These are phyloP conservation scores for Penicillium steckii DNA, from an alignment of 495 filamentous ascomycete genomes.

Conservation along the genomic window DNA sequence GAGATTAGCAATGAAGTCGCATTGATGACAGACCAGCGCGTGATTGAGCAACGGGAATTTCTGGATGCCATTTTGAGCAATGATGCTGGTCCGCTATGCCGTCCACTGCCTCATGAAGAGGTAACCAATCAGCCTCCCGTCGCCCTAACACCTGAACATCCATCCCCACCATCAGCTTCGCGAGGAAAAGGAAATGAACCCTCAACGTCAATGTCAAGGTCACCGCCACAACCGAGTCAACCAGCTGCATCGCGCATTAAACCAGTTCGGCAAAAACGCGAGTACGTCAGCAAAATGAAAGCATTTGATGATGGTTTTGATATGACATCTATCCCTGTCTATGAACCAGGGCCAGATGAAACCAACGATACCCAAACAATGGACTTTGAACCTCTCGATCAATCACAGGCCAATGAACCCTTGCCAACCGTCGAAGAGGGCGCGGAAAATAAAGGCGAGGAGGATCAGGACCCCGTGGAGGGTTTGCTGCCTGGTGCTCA, in stretches of 20 bases:
- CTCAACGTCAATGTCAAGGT: neutral
- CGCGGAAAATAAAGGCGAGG: constrained; percentile 41
- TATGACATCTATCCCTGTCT: constrained; percentile 42
- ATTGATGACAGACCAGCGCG: constrained; percentile 68
- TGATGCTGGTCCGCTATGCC: constrained; percentile 67
- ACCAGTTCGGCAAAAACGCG: constrained; percentile 33
- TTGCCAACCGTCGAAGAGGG: constrained; percentile 33
- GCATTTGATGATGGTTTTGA: constrained; percentile 66
- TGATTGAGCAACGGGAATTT: constrained; percentile 90
- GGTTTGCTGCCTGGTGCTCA: constrained; percentile 67
- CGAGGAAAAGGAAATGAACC: neutral
- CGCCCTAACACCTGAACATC: neutral
- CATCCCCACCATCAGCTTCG: neutral
- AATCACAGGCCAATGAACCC: constrained; percentile 9
- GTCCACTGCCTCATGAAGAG: constrained; percentile 52
- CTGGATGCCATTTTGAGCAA: constrained; percentile 82
- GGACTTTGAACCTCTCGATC: constrained; percentile 22
- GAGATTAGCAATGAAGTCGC: constrained; percentile 67
- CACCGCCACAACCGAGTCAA: constrained; percentile 13
- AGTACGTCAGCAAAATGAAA: constrained; percentile 64
- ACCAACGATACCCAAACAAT: constrained; percentile 20
- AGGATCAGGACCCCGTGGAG: constrained; percentile 56
- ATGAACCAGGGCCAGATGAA: constrained; percentile 23
- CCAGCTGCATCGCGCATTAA: constrained; percentile 16
- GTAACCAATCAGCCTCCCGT: constrained; percentile 14